Base-by-base conservation (phyloP, 1,284 basidiomycete genomes). In the Vanrija sp. region DNA sequence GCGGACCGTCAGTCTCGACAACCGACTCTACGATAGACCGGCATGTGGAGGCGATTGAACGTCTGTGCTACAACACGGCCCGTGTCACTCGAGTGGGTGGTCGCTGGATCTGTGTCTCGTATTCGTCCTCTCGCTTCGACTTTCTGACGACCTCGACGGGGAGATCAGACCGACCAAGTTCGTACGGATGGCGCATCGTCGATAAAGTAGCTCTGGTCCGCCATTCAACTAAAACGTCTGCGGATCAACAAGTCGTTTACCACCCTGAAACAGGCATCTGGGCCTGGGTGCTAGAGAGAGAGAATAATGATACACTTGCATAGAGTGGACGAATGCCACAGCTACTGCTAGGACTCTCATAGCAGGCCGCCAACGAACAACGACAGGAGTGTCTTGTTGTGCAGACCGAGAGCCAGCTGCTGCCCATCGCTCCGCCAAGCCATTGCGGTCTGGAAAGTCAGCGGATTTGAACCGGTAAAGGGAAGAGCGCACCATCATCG, bases 351-450 rank as follows among this genome's bases (percentile, higher is more conserved):
- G 40, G 10, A n/a, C 19, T 10, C 8, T 40, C 51, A 56, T 56
- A 58, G 16, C 9, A 68, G 39, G 6, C 49, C 58, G 1, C 62
- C 67, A 10, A 68, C 66, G 45, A 65, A 61, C 14, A 72, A 48
- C 3, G 66, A 62, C 56, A 73, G 58, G 5, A 72, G 50, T 10
- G 59, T 53, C 56, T 71, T 75, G 55, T 73, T 73, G 25, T 64
- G 63, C 6, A 69, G 49, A 3, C 71, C 73, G 7, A 69, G 48
- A n/a, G 69, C 73, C 6, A 75, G 51, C 23, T 73, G 69, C 47
- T 67, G 58, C 0, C 66, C 70, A 50, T 75, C 72, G 18, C 66
- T 64, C 21, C 71, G 53, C 73, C 73, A 74, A 3, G 61, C 61
- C 59, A 73, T 71, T 2, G 68, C 52, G 25, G 66, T 55, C 66